These are phyloP conservation scores for Clathrospora elynae DNA, from an alignment of 2,329 filamentous ascomycete species.

Conservation along the genomic window DNA sequence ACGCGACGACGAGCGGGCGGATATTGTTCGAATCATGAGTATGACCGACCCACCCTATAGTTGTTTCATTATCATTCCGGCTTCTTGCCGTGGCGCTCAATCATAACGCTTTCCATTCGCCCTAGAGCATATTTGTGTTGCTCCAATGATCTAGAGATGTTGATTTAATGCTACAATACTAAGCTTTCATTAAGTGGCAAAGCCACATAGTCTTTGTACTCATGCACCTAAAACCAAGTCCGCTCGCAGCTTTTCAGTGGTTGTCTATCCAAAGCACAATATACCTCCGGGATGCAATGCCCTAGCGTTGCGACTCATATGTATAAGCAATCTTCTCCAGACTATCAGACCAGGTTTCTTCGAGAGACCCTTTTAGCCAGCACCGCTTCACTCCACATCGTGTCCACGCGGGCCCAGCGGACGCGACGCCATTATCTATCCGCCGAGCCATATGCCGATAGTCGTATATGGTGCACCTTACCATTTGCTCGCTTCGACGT, in stretches of 20 bases:
- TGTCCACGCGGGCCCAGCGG: constrained; percentile 16
- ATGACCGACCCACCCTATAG: background rate
- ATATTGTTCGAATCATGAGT: background rate
- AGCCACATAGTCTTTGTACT: background rate
- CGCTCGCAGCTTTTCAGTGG: background rate
- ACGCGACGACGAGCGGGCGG: too few species aligned
- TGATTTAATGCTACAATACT: background rate
- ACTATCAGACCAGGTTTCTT: constrained; percentile 11
- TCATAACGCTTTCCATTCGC: background rate
- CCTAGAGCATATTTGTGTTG: too few species aligned
- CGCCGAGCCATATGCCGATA: constrained; percentile 14
- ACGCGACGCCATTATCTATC: constrained; percentile 12
- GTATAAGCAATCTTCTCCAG: constrained; percentile 20
- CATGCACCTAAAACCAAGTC: background rate
- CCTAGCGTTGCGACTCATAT: constrained; percentile 8
- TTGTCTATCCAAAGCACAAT: background rate
- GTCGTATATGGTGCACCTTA: constrained; percentile 4
- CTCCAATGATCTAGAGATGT: too few species aligned
- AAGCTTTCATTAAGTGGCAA: background rate
- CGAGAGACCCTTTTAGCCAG: constrained; percentile 32
- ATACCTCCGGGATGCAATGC: background rate
- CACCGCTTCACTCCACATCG: constrained; percentile 13
- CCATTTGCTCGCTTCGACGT: constrained; percentile 31
- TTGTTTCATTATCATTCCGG: constrained; percentile 4
- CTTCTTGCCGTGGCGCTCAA: background rate